Evolutionary conservation across 805 yeast species (phyloP).

Genomic region (Blastobotrys mokoenaii): DNA sequence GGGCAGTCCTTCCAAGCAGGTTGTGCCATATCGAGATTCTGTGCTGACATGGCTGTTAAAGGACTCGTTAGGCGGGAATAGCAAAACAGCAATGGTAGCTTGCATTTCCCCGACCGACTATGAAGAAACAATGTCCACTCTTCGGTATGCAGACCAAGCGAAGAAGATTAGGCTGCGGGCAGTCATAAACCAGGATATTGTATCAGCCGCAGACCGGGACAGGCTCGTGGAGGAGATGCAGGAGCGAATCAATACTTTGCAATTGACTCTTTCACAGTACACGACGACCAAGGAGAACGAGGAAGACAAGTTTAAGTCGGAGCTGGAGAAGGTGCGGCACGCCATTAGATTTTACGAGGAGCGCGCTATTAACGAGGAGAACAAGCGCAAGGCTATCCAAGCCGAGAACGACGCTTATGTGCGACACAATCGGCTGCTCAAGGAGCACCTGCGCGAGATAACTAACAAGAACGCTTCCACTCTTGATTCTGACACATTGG

Average conservation of each 20-base stretch:
- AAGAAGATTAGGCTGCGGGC: slow-evolving; percentile 62
- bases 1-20: slow-evolving; percentile 9
- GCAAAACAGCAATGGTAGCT: slow-evolving; percentile 84
- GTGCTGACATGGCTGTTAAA: slow-evolving; percentile 64
- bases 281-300: slow-evolving; percentile 14
- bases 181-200: slow-evolving; percentile 37
- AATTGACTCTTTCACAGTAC: slow-evolving; percentile 15
- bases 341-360: slow-evolving; percentile 27
- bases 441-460: slow-evolving; percentile 22
- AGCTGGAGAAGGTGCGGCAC: slow-evolving; percentile 21
- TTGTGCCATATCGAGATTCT: slow-evolving; percentile 70
- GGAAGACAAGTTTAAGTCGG: slow-evolving; percentile 21
- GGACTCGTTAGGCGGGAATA: slow-evolving; percentile 73
- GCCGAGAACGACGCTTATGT: slow-evolving; percentile 21
- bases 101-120: slow-evolving; percentile 74
- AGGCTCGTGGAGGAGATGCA: slow-evolving; percentile 33
- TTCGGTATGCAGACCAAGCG: slow-evolving; percentile 72
- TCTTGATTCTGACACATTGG: background rate
- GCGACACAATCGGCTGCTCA: slow-evolving; percentile 24
- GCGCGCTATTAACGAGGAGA: slow-evolving; percentile 23
- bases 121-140: slow-evolving; percentile 68
- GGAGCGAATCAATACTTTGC: slow-evolving; percentile 28
- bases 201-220: slow-evolving; percentile 32
- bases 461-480: slow-evolving; percentile 8
- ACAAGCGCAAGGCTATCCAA: slow-evolving; percentile 25